Conservation (phyloP, 2,329 filamentous ascomycete species). For the Eutypa lata region DNA sequence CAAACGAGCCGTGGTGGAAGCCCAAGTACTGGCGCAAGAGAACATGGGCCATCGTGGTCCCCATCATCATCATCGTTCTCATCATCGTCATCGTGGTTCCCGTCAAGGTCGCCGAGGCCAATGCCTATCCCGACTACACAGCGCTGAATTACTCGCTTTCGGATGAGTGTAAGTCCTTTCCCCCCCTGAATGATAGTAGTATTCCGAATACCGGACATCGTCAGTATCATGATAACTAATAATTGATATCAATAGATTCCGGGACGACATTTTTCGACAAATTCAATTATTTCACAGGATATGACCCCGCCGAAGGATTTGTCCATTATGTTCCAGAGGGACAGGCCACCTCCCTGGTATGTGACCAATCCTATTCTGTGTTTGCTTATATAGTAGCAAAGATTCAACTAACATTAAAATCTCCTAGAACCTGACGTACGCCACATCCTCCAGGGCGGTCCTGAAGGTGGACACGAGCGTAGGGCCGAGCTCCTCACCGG, state of each 20-base stretch:
- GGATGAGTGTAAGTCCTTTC: constrained; percentile 44
- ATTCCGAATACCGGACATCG: neutral
- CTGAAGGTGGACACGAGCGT: constrained; percentile 60
- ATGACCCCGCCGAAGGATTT: constrained; percentile 48
- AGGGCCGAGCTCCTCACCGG: constrained; percentile 40
- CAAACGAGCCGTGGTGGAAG: constrained; percentile 38
- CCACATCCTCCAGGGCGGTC: constrained; percentile 49
- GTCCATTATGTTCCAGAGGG: constrained; percentile 50
- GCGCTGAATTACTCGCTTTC: constrained; percentile 43
- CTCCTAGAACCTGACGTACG: constrained; percentile 60
- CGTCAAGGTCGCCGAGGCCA: constrained; percentile 38
- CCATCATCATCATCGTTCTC: constrained; percentile 37
- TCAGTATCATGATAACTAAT: neutral
- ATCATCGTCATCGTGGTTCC: constrained; percentile 47
- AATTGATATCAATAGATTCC: constrained; percentile 35
- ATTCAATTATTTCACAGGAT: constrained; percentile 50
- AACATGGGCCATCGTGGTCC: constrained; percentile 43
- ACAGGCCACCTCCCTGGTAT: constrained; percentile 40
- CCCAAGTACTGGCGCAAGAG: constrained; percentile 52
- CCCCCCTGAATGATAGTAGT: neutral
- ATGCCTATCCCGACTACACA: constrained; percentile 47
- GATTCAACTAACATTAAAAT: no score
- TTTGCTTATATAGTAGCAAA: no score
- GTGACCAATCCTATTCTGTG: constrained; percentile 7
- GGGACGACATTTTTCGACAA: constrained; percentile 52